phyloP scores from a whole-genome alignment of 371 early-diverging fungal genomes.

The Mucor saturninus region DNA sequence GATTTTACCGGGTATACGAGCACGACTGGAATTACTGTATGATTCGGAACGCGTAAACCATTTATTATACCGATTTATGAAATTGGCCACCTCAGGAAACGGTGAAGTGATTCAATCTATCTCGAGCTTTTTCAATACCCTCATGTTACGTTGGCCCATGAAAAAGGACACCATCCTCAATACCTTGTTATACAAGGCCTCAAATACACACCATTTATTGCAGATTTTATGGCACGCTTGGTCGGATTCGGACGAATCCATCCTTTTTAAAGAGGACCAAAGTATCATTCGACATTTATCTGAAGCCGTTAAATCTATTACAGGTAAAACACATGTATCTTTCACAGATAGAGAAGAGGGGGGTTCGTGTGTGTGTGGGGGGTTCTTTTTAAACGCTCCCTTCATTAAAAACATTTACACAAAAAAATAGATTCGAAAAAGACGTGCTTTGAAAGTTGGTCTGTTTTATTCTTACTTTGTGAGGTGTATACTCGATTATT shows the following conservation, averaged over 20 bases:
- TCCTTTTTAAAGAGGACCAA: conserved; percentile 23
- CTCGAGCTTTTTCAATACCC: conserved; percentile 56
- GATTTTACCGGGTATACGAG: conserved; percentile 42
- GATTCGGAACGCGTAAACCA: conserved; percentile 49
- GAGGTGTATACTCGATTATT: conserved; percentile 77
- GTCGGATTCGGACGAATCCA: conserved; percentile 19
- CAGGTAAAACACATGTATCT: not conserved
- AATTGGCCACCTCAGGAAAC: conserved; percentile 3
- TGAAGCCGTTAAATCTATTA: conserved; percentile 7
- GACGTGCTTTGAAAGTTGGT: conserved; percentile 44
- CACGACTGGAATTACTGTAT: conserved; percentile 54
- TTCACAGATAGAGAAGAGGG: no score
- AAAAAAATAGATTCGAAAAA: not conserved
- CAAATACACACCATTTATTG: conserved; percentile 12
- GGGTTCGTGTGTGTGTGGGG: no score
- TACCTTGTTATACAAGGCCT: conserved; percentile 53
- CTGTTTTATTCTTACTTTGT: conserved; percentile 66
- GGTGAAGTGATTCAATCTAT: conserved; percentile 33
- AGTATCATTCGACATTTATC: conserved; percentile 7
- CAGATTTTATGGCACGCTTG: conserved; percentile 44
- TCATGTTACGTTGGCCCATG: conserved; percentile 65
- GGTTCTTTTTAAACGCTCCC: no score
- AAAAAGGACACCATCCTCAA: conserved; percentile 61
- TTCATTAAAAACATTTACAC: not conserved
- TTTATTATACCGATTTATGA: conserved; percentile 48